A percentile compares a stretch with the other conserved stretches of the same genome.
Conservation (phyloP, 225 moss, liverwort and hornwort genomes). For the Pseudisothecium myosuroides region DNA sequence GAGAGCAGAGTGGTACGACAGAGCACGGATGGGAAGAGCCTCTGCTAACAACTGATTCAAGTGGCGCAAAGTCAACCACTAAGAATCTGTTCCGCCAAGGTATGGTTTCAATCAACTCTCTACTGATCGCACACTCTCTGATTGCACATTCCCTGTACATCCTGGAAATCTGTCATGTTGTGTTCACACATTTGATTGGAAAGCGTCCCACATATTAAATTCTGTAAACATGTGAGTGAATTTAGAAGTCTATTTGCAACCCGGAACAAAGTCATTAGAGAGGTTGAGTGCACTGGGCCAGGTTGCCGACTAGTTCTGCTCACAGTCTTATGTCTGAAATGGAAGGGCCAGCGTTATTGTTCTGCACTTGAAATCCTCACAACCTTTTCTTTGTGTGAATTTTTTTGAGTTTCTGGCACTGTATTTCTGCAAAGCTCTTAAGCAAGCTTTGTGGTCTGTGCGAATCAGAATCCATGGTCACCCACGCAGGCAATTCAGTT, state of each 20-base stretch:
- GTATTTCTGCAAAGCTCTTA: background rate
- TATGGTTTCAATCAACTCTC: background rate
- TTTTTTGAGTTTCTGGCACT: background rate
- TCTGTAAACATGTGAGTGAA: background rate
- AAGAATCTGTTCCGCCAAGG: conserved; percentile 3
- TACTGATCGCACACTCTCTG: background rate
- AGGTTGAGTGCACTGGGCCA: background rate
- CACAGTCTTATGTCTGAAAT: background rate
- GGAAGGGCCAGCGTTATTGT: background rate
- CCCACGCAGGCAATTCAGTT: background rate
- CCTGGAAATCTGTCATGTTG: background rate
- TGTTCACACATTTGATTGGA: background rate
- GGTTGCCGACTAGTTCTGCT: background rate
- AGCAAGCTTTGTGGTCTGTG: background rate
- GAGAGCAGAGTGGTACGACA: background rate
- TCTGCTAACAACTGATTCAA: background rate
- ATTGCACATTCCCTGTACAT: background rate
- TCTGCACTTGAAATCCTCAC: background rate
- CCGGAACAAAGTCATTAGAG: background rate
- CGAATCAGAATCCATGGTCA: conserved; percentile 4
- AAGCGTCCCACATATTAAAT: background rate
- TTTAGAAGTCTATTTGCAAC: background rate
- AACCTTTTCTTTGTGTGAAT: background rate
- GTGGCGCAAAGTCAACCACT: background rate
- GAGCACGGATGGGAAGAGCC: background rate